Evolutionary conservation across 2,329 filamentous ascomycete species (phyloP).

Genomic region (Sordariomycetes sp.): DNA sequence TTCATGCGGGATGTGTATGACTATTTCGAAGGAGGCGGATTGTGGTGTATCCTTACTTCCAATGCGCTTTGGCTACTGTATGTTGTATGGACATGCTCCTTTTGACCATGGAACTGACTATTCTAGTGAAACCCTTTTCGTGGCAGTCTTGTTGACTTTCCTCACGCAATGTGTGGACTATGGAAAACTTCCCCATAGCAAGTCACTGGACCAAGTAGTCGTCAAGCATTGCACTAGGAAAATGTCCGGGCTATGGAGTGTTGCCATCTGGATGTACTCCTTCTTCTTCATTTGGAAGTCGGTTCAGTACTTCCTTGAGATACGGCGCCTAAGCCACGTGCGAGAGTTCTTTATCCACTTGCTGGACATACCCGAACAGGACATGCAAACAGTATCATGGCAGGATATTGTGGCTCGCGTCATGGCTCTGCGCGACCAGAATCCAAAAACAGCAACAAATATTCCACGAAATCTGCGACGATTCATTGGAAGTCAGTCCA

Average conservation of each 20-base stretch:
- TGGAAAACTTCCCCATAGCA: slow-evolving; percentile 58
- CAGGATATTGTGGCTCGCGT: slow-evolving; percentile 80
- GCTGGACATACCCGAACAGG: slow-evolving; percentile 69
- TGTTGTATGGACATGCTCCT: slow-evolving; percentile 19
- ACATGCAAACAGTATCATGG: slow-evolving; percentile 94
- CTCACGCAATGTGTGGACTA: slow-evolving; percentile 83
- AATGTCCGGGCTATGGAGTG: slow-evolving; percentile 69
- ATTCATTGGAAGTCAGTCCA: slow-evolving; percentile 75
- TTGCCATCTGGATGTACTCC: slow-evolving; percentile 74
- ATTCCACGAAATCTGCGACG: slow-evolving; percentile 40
- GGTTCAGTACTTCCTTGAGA: slow-evolving; percentile 64
- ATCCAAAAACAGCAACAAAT: slow-evolving; percentile 65
- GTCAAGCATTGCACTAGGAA: slow-evolving; percentile 66
- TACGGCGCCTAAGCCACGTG: slow-evolving; percentile 65
- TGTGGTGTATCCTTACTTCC: slow-evolving; percentile 74
- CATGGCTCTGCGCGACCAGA: slow-evolving; percentile 76
- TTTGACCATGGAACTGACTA: slow-evolving; percentile 4
- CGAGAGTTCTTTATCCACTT: slow-evolving; percentile 81
- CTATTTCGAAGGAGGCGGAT: slow-evolving; percentile 75
- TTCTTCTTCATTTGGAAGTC: slow-evolving; percentile 80
- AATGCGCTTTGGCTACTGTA: slow-evolving; percentile 65
- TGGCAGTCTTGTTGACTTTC: slow-evolving; percentile 75
- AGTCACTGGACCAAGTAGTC: slow-evolving; percentile 40
- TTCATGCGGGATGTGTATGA: slow-evolving; percentile 80
- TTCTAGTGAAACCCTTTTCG: slow-evolving; percentile 68